These are phyloP conservation scores for Adansonia rubrostipa DNA, from an alignment of 441 rosid species.

Conservation along the genomic window DNA sequence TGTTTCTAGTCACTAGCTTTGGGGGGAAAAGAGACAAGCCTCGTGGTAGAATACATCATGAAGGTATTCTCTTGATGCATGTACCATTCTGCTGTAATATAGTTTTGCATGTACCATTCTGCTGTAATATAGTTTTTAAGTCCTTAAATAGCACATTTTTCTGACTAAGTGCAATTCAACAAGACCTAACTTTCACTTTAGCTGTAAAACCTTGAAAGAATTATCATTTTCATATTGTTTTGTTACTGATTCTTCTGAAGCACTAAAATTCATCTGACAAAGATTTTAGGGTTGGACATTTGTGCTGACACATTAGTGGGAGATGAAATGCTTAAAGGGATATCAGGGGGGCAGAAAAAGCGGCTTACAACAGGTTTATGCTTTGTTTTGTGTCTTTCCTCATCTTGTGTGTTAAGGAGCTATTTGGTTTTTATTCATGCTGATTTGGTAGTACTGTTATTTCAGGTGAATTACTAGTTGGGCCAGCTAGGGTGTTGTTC, in stretches of 20 bases:
- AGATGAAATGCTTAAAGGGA: slow-evolving; percentile 95
- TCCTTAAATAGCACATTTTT: not conserved
- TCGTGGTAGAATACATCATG: slow-evolving; percentile 90
- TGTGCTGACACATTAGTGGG: slow-evolving; percentile 93
- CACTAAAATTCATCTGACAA: slow-evolving; percentile 66
- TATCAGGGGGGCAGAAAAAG: slow-evolving; percentile 95
- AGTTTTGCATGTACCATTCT: slow-evolving; percentile 21
- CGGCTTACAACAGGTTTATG: slow-evolving; percentile 85
- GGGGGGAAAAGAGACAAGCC: slow-evolving; percentile 83
- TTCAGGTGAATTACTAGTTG: slow-evolving; percentile 91
- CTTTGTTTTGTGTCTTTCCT: slow-evolving; percentile 5
- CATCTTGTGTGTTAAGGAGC: slow-evolving; percentile 11
- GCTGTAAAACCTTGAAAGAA: slow-evolving; percentile 4
- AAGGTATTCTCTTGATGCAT: slow-evolving; percentile 66
- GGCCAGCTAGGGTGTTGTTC: slow-evolving; percentile 93
- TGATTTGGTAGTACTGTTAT: slow-evolving; percentile 28
- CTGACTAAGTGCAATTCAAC: slow-evolving; percentile 4
- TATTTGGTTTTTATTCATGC: slow-evolving; percentile 24
- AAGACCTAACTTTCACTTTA: slow-evolving; percentile 9
- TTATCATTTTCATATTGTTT: not conserved
- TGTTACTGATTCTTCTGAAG: slow-evolving; percentile 39
- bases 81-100: not conserved
- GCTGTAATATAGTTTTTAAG: slow-evolving; percentile 16
- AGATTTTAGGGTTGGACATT: slow-evolving; percentile 93
- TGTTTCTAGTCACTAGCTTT: slow-evolving; percentile 79